These are phyloP conservation scores for Plasmodium vinckei DNA, from an alignment of 169 alveolate genomes.

Conservation along the genomic window DNA sequence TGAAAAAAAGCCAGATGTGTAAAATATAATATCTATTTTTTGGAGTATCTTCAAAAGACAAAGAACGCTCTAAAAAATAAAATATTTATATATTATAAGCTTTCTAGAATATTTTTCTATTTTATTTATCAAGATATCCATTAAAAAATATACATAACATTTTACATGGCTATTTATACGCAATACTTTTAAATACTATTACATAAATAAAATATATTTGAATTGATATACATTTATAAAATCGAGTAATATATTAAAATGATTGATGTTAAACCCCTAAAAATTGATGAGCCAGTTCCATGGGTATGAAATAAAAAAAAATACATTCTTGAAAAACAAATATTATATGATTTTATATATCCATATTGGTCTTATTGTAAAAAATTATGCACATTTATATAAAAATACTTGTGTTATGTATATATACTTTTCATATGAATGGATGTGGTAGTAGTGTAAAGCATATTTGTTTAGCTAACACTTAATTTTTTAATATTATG, in stretches of 20 bases:
- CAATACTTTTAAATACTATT: neutral
- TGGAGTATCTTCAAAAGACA: constrained; percentile 6
- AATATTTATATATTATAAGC: neutral
- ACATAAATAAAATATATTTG: neutral
- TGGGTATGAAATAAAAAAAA: constrained; percentile 37
- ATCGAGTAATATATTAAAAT: constrained; percentile 13
- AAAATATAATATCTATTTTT: too few relatives aligned
- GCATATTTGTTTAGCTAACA: neutral
- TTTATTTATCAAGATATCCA: neutral
- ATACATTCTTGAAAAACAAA: constrained; percentile 1
- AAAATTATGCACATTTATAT: neutral
- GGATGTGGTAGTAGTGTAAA: too few relatives aligned
- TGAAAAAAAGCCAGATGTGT: too few relatives aligned
- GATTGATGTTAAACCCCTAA: constrained; percentile 43
- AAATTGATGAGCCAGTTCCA: constrained; percentile 54
- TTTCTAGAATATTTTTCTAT: neutral
- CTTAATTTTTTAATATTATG: neutral
- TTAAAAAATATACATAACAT: too few relatives aligned
- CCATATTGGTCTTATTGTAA: neutral
- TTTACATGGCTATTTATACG: neutral
- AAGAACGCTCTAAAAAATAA: neutral
- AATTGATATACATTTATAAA: neutral
- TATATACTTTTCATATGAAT: too few relatives aligned
- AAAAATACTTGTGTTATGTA: neutral
- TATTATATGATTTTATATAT: neutral